Base-by-base conservation (phyloP, 1,284 basidiomycete genomes). In the Trichosporon inkin region DNA sequence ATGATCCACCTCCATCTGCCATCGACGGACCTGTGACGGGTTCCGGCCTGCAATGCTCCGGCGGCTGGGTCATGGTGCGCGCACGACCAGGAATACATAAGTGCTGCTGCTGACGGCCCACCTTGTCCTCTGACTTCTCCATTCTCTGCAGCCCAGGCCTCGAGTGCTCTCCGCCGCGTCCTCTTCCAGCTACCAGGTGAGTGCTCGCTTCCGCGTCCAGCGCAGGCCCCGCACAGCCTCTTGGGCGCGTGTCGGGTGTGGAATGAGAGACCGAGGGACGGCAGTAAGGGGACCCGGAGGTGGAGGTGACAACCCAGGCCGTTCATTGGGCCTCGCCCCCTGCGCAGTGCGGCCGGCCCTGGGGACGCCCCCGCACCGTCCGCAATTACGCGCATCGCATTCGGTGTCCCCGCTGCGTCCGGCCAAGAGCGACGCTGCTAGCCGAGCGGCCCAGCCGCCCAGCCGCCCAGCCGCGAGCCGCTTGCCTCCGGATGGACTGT, bases 251-350 rank as follows among this genome's bases (percentile, higher is more conserved):
- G 44, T 14, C 41, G 24, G 44, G 14, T 28, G 22, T 49, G 44
- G 44, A 49, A 49, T 49, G 44, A 49, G 22, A 28, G 24, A 24
- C 14, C 44, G 44, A 49, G 44, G 44, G 44, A 49, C 44, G 16
- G 24, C 16, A 32, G 44, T n/a, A 22, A 49, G 22, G 44, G 44
- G 44, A 28, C 44, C 44, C 44, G 28, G 24, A 49, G 44, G 44
- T 49, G 44, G 44, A 49, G 44, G 44, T 49, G 44, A 49, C 44
- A 49, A 28, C 44, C 44, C 28, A 14, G 44, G 14, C 16, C 6
- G 44, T 13, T 49, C 22, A 49, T 49, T 49, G 44, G 44, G 6
- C 44, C 6, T 17, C 10, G 6, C 4, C 16, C 2, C 7, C 22
- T 14, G 10, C 5, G 3, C 5, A 3, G 22, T 2, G 7, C 38